These are phyloP conservation scores for Drechslerella stenobrocha DNA, from an alignment of 2,329 filamentous ascomycete genomes.

Conservation along the genomic window DNA sequence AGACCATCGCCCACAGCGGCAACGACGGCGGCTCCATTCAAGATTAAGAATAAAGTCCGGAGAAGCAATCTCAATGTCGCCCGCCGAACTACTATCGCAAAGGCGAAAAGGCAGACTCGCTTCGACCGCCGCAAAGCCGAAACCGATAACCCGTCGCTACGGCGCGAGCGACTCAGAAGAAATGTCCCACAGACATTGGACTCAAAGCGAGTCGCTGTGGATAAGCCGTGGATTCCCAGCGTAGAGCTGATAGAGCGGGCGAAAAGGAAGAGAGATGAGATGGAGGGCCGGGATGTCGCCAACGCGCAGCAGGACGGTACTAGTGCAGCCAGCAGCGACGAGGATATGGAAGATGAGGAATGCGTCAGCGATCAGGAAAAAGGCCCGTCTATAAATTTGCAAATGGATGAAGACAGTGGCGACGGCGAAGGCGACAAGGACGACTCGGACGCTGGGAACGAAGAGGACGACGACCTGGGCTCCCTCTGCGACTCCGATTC, in stretches of 20 bases:
- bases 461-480: slow-evolving; percentile 65
- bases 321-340: slow-evolving; percentile 54
- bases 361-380: slow-evolving; percentile 56
- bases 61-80: slow-evolving; percentile 77
- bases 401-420: slow-evolving; percentile 55
- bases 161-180: slow-evolving; percentile 70
- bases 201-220: slow-evolving; percentile 69
- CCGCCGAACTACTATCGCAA: slow-evolving; percentile 75
- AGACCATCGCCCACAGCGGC: slow-evolving; percentile 1
- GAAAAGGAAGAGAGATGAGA: slow-evolving; percentile 29
- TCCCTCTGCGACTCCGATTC: slow-evolving; percentile 75
- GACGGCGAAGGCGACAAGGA: slow-evolving; percentile 56
- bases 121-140: slow-evolving; percentile 82
- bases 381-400: slow-evolving; percentile 58
- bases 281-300: slow-evolving; percentile 15
- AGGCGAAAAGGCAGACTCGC: slow-evolving; percentile 73
- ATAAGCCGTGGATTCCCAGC: slow-evolving; percentile 35
- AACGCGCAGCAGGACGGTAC: slow-evolving; percentile 10
- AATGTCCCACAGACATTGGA: slow-evolving; percentile 84
- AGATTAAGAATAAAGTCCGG: slow-evolving; percentile 74
- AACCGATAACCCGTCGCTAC: slow-evolving; percentile 75
- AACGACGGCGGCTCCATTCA: slow-evolving; percentile 56
- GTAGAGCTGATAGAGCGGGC: slow-evolving; percentile 39
- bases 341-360: slow-evolving; percentile 56
- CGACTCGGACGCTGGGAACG: slow-evolving; percentile 56